Evolutionary conservation across 1,284 basidiomycete genomes (phyloP), one percentile per base, ranked within the genome.

Genomic region (Sporisorium exsertum): DNA sequence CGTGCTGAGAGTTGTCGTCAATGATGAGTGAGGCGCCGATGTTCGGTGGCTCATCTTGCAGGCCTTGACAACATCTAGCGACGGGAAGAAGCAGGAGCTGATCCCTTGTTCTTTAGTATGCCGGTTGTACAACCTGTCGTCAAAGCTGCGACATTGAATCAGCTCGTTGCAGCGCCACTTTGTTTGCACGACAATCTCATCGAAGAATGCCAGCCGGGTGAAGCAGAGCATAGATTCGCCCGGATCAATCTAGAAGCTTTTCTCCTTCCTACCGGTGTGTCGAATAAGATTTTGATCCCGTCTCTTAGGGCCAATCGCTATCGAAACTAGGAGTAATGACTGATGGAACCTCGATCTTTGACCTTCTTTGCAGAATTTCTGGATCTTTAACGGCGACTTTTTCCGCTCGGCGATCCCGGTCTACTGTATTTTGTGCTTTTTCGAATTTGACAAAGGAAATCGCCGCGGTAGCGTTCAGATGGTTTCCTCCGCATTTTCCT

Each of bases 381-480:
- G 50, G 50, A 52, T 52, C 15, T 22, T 0, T 33, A 22, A 37
- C 50, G 50, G 55, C 55, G 55, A 47, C 55, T 57, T 57, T 33
- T 37, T 18, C 15, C 16, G 10, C 45, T 46, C 55, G 55, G 55
- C 55, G 55, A 57, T 26, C 20, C 43, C 43, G 55, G n/a, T n/a
- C n/a, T n/a, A n/a, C n/a, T 29, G 20, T 46, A 29, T 32, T 47
- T 35, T 24, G 55, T 57, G 55, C 53, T 43, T 55, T 43, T 55
- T 55, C 26, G 53, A 55, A 55, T 32, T 55, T 12, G 26, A 53
- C 35, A 4, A 15, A 32, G 20, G 26, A 45, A 56, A 33, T 46
- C 29, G 32, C 55, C 55, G 55, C 42, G 55, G 32, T 7, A 10
- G 29, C 29, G n/a, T n/a, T 15, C 26, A 22, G 24, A 3, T 13